Conservation (phyloP, 192 early-diverging fungal species). For the Mortierella alpina region DNA sequence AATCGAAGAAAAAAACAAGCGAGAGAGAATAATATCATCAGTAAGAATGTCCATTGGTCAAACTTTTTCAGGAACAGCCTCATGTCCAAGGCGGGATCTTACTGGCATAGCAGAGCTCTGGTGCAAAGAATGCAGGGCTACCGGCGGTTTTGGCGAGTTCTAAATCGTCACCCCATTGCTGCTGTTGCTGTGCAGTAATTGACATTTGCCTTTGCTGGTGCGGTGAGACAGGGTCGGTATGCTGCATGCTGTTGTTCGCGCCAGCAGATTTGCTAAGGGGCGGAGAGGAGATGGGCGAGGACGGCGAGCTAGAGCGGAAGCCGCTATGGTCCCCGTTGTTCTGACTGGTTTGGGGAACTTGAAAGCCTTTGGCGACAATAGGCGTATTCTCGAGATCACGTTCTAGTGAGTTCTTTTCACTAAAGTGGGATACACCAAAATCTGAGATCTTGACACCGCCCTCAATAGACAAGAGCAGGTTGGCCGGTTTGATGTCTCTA, state of each 20-base stretch:
- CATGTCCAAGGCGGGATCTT: not conserved
- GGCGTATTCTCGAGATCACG: conserved; percentile 54
- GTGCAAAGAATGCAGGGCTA: conserved; percentile 98
- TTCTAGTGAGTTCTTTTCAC: conserved; percentile 54
- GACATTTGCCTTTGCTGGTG: conserved; percentile 36
- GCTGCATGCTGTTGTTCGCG: not conserved
- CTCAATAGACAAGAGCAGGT: conserved; percentile 82
- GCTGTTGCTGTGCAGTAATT: conserved; percentile 49
- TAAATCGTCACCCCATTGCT: conserved; percentile 71
- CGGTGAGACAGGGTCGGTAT: not conserved
- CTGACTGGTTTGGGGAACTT: conserved; percentile 22
- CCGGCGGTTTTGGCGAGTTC: conserved; percentile 96
- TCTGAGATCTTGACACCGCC: conserved; percentile 94
- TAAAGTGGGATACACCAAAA: conserved; percentile 96
- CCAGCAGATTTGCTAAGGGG: conserved; percentile 7
- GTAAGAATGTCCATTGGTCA: not conserved
- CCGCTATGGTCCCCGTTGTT: not conserved
- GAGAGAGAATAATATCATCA: not conserved
- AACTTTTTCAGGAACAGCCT: not conserved
- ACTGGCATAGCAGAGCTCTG: conserved; percentile 90
- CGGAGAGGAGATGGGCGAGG: conserved; percentile 43
- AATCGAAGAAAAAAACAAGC: not conserved
- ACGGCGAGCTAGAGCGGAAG: conserved; percentile 9
- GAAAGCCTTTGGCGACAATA: conserved; percentile 37
- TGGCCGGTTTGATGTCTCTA: conserved; percentile 98